Base-by-base conservation (phyloP, 257 asterid species). In the Solanum appendiculatum region DNA sequence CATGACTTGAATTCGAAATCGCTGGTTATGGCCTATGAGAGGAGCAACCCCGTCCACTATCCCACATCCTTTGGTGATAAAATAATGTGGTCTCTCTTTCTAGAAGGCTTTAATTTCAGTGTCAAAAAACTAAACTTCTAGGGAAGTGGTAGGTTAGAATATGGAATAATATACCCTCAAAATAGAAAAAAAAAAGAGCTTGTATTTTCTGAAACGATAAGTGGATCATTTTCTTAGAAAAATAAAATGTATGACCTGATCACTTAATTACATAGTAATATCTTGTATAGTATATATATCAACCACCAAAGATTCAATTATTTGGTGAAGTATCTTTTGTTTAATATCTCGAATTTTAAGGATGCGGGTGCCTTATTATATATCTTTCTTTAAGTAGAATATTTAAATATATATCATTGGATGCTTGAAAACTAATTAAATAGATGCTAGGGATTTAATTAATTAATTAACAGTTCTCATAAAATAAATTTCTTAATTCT, bases 1-100 rank as follows among this genome's bases (percentile, higher is more conserved):
- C 6, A 51, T 0, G 16, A 18, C 9, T 51, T 9, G 4, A 51
- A 51, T 23, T 51, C 60, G 0, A 16, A 0, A 51, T 0, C 9
- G 4, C 0, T 51, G 8, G 1, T 51, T 51, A 51, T 51, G 60
- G 4, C n/a, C n/a, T n/a, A n/a, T n/a, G n/a, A n/a, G 1, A 51
- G 60, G 9, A 51, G 16, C 60, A 16, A 16, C 9, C 1, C 1
- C 9, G 16, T 51, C 60, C 60, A 51, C 60, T 51, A 51, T 51
- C n/a, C n/a, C n/a, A n/a, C n/a, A n/a, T n/a, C n/a, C n/a, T n/a
- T n/a, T n/a, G n/a, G n/a, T n/a, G n/a, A n/a, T n/a, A n/a, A n/a
- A n/a, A n/a, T n/a, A n/a, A n/a, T 34, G 31, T 73, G 16, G 18
- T 20, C 9, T 72, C 48, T 72, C 14, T 34, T 36, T 36, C 81